Conservation (phyloP, 2,329 filamentous ascomycete genomes). For the Fonsecaea monophora region DNA sequence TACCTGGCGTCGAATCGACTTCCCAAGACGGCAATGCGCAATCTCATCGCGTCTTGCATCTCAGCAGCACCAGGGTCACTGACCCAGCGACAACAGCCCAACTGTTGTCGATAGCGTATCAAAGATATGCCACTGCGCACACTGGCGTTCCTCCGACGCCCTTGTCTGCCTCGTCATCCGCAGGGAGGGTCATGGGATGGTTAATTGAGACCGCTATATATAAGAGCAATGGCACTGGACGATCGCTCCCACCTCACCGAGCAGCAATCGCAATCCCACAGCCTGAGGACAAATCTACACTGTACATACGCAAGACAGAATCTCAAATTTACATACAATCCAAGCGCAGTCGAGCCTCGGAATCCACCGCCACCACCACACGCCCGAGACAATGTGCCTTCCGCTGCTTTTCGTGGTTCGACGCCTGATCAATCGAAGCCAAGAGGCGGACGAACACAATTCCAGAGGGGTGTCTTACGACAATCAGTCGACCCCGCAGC, state of each 20-base stretch:
- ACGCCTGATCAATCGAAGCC: not conserved
- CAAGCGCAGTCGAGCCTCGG: not conserved
- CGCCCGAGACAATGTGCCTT: not conserved
- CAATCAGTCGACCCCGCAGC: not conserved
- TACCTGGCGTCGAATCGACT: not conserved
- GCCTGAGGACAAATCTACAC: not conserved
- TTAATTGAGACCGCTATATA: not conserved
- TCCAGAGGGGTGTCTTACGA: not conserved
- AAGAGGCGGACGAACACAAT: not conserved
- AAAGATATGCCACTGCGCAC: not conserved
- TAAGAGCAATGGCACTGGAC: not conserved
- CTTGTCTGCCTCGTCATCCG: constrained; percentile 2
- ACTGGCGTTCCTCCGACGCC: not conserved
- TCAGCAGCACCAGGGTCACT: not conserved
- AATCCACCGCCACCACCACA: not conserved
- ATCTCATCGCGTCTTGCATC: constrained; percentile 1
- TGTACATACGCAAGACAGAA: not conserved
- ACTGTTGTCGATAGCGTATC: not conserved
- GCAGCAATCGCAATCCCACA: not conserved
- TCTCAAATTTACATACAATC: not conserved
- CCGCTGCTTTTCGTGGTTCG: not conserved
- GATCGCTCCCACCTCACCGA: not conserved
- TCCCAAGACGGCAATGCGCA: not conserved
- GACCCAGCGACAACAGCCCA: not conserved
- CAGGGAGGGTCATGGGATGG: not conserved